These are phyloP conservation scores for Penicillium paneum DNA, from an alignment of 2,329 filamentous ascomycete species.

Conservation along the genomic window DNA sequence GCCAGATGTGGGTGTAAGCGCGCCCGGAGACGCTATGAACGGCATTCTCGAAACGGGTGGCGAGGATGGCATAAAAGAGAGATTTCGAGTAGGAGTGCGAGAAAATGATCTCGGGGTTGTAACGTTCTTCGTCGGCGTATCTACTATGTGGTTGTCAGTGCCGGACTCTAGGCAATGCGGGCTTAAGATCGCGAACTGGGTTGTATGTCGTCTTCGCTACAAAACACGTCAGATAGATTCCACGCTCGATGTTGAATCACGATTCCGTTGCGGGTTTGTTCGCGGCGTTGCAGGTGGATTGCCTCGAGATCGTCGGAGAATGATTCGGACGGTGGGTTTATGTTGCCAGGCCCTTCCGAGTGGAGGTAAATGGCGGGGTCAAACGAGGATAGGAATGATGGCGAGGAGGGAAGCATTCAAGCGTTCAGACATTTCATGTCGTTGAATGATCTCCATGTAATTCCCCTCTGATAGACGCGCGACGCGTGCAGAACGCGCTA, in stretches of 20 bases:
- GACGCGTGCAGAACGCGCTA: conserved; percentile 28
- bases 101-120: conserved; percentile 12
- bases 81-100: conserved; percentile 12
- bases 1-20: conserved; percentile 37
- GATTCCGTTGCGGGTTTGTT: conserved; percentile 37
- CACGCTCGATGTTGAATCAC: conserved; percentile 45
- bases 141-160: conserved; percentile 19
- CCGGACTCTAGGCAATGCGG: neutral
- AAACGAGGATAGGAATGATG: conserved; percentile 47
- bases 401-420: conserved; percentile 37
- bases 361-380: conserved; percentile 51
- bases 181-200: conserved; percentile 26
- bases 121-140: conserved; percentile 38
- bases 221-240: conserved; percentile 43
- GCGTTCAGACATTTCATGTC: conserved; percentile 19
- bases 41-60: conserved; percentile 38
- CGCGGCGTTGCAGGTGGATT: conserved; percentile 32
- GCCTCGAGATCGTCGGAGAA: conserved; percentile 43
- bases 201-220: conserved; percentile 42
- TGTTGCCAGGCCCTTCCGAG: conserved; percentile 39
- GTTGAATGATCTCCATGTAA: conserved; percentile 6
- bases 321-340: conserved; percentile 30
- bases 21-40: conserved; percentile 42
- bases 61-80: conserved; percentile 31
- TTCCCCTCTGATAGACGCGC: conserved; percentile 28